A percentile compares a stretch with the other conserved stretches of the same genome.
These are phyloP conservation scores for Kluyveromyces sp. DNA, from an alignment of 1,139 yeast species.

Conservation along the genomic window DNA sequence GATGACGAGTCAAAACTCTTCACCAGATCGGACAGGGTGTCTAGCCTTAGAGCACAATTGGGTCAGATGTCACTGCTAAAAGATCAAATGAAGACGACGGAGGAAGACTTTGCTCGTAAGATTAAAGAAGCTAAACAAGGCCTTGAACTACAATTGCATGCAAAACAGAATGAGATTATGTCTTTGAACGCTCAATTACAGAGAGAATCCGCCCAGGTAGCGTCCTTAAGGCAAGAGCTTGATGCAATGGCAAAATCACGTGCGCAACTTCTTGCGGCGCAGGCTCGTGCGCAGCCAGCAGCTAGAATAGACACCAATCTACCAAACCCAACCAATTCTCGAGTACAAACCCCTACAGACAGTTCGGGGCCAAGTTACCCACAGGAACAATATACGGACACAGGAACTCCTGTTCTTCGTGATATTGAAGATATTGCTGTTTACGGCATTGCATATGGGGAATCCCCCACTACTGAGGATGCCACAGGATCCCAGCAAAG, in stretches of 20 bases:
- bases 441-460: slow-evolving; percentile 27
- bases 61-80: slow-evolving; percentile 4
- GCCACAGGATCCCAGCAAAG: not conserved
- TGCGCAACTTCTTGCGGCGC: not conserved
- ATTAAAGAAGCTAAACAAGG: slow-evolving; percentile 6
- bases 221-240: slow-evolving; percentile 1
- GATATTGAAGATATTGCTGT: slow-evolving; percentile 31
- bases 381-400: slow-evolving; percentile 15
- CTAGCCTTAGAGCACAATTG: slow-evolving; percentile 4
- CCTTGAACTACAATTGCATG: slow-evolving; percentile 1
- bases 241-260: not conserved
- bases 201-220: not conserved
- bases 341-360: not conserved
- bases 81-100: slow-evolving; percentile 6
- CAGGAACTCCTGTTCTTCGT: slow-evolving; percentile 30
- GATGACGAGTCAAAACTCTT: slow-evolving; percentile 36
- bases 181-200: slow-evolving; percentile 6
- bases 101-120: slow-evolving; percentile 18
- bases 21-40: slow-evolving; percentile 33
- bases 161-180: slow-evolving; percentile 3
- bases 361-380: not conserved
- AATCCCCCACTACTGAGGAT: slow-evolving; percentile 18
- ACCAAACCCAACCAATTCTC: not conserved
- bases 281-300: not conserved
- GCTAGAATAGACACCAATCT: not conserved